phyloP scores from a whole-genome alignment of 1,139 yeast species.

The Komagataea norvegica region DNA sequence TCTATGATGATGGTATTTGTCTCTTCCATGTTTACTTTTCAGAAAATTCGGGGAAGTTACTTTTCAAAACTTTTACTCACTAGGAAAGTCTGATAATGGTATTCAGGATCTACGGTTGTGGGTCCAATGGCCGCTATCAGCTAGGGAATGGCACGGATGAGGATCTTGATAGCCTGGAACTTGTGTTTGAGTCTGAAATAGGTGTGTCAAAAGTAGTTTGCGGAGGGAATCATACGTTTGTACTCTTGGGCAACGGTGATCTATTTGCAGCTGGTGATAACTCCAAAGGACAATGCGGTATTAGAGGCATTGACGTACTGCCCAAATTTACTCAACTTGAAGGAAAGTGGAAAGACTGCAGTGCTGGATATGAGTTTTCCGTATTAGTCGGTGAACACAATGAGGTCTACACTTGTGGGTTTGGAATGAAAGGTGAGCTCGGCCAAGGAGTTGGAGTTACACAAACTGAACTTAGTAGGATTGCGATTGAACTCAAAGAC shows the following conservation, averaged over 20 bases:
- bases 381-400: conserved; percentile 42
- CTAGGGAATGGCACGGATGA: conserved; percentile 58
- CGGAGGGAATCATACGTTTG: conserved; percentile 86
- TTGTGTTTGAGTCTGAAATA: conserved; percentile 16
- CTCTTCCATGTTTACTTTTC: too few species aligned
- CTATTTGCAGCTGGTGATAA: conserved; percentile 61
- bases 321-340: conserved; percentile 22
- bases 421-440: conserved; percentile 69
- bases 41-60: too few species aligned
- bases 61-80: too few species aligned
- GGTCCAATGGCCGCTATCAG: conserved; percentile 81
- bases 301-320: conserved; percentile 6
- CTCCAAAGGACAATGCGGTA: conserved; percentile 45
- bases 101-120: conserved; percentile 50
- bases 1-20: too few species aligned
- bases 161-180: conserved; percentile 41
- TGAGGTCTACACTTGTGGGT: conserved; percentile 51
- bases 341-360: conserved; percentile 40
- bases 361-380: conserved; percentile 80
- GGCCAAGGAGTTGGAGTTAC: conserved; percentile 45
- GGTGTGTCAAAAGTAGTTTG: conserved; percentile 46
- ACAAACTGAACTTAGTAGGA: conserved; percentile 16
- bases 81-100: conserved; percentile 5
- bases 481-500: conserved; percentile 17
- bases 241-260: conserved; percentile 50